Evolutionary conservation across 768 basidiomycete species (phyloP), one percentile per base, ranked within the genome.

Genomic region (Galerina marginata): DNA sequence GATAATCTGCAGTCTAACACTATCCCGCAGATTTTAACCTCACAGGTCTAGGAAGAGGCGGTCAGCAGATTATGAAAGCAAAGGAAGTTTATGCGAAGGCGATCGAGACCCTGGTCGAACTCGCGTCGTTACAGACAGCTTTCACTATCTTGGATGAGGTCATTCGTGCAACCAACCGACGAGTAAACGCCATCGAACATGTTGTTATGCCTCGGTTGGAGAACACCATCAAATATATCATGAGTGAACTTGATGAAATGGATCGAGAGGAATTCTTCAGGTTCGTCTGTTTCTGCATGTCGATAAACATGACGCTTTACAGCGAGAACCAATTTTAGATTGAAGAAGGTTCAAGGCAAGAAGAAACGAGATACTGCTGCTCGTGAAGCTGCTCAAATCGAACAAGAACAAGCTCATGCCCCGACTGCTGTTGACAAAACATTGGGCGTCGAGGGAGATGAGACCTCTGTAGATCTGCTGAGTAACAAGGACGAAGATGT

Each of bases 141-240:
- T 99, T 99, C 79, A 96, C 90, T 58, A 98, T 99, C 66, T 86
- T 99, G 39, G 97, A 99, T 75, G 97, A 99, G 77, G 97, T 99
- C 61, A 99, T 99, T 70, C 92, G 94, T 48, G 95, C 96, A n/a
- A 99, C 97, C 39, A 99, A 99, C 75, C 92, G 97, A 53, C 89
- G 97, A 63, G 97, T 99, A 42, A 99, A 99, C 70, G 97, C 97
- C 2, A 96, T 99, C 65, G 97, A 99, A 69, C 95, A 99, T 72
- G 89, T 99, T 65, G 82, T 99, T 67, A 98, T 99, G 59, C 97
- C 97, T 15, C 85, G 91, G 45, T 79, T 99, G 51, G 96, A 99
- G 47, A 98, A 98, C 75, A 99, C 97, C 12, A 94, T 99, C 81
- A 93, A 93, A 69, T 99, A 98, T 73, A 98, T 99, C 72, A 83